Evolutionary conservation across 169 alveolate species (phyloP).

Genomic region (Cryptosporidium parvum): DNA sequence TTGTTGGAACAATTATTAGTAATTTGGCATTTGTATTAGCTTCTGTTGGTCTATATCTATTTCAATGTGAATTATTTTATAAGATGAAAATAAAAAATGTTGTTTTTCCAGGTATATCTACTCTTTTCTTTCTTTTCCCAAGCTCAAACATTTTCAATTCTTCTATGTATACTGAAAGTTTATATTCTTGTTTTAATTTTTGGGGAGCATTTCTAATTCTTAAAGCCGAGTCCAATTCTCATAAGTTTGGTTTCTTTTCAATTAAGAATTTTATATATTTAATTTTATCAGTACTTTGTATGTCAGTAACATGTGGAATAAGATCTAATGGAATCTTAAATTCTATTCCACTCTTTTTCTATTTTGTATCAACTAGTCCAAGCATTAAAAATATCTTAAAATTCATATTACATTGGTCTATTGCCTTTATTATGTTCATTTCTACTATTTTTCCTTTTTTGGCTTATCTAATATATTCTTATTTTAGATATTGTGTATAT

Average conservation of each 20-base stretch:
- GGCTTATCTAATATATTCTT: neutral
- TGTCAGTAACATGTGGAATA: constrained; percentile 39
- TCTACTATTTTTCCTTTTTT: constrained; percentile 19
- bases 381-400: neutral
- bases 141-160: constrained; percentile 62
- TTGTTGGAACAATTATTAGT: constrained; percentile 23
- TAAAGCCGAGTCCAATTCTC: constrained; percentile 28
- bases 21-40: constrained; percentile 48
- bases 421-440: constrained; percentile 26
- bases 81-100: constrained; percentile 6
- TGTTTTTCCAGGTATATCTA: constrained; percentile 61
- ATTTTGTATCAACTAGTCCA: constrained; percentile 32
- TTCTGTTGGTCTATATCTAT: constrained; percentile 38
- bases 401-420: constrained; percentile 28
- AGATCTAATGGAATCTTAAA: constrained; percentile 60
- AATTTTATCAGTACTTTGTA: constrained; percentile 1
- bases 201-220: constrained; percentile 55
- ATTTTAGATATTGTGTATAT: constrained; percentile 32
- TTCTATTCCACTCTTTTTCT: constrained; percentile 47
- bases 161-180: constrained; percentile 62
- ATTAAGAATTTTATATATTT: constrained; percentile 4
- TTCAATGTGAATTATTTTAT: constrained; percentile 23
- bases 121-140: constrained; percentile 48
- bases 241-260: constrained; percentile 27
- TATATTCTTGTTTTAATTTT: constrained; percentile 40